Conservation (phyloP, 352 stramenopile species). For the Plasmopara muralis region DNA sequence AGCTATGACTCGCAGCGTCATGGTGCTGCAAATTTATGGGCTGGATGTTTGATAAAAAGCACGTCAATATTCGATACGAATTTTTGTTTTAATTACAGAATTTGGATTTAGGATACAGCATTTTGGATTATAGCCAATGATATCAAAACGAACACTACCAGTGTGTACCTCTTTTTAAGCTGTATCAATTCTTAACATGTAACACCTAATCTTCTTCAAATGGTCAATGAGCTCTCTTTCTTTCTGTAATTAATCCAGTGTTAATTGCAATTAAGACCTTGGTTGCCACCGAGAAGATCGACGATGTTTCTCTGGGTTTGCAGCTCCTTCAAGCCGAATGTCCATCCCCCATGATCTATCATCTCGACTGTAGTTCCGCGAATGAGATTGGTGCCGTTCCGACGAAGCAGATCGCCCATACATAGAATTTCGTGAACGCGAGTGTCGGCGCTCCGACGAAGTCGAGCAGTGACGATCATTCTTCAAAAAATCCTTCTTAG, state of each 20-base stretch:
- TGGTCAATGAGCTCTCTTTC: no score
- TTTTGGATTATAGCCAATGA: no score
- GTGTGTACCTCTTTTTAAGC: no score
- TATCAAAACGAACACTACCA: no score
- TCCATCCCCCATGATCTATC: constrained; percentile 14
- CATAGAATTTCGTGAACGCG: constrained; percentile 13
- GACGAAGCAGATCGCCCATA: constrained; percentile 17
- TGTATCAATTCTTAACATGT: no score
- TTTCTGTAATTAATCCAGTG: background rate
- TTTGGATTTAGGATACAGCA: no score
- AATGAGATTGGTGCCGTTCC: constrained; percentile 19
- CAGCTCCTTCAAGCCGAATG: constrained; percentile 10
- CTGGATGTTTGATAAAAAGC: no score
- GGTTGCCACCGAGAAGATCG: constrained; percentile 28
- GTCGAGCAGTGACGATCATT: constrained; percentile 13
- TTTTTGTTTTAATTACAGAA: no score
- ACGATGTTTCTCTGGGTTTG: constrained; percentile 18
- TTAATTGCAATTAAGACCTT: constrained; percentile 12
- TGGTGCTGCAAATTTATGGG: no score
- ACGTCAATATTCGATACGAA: no score
- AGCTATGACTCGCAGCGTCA: no score
- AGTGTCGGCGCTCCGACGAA: constrained; percentile 18
- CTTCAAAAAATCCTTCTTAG: constrained; percentile 12
- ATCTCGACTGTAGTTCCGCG: constrained; percentile 16
- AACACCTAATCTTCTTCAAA: no score